Evolutionary conservation across 2,329 filamentous ascomycete genomes (phyloP).

Genomic region (Nemania abortiva): DNA sequence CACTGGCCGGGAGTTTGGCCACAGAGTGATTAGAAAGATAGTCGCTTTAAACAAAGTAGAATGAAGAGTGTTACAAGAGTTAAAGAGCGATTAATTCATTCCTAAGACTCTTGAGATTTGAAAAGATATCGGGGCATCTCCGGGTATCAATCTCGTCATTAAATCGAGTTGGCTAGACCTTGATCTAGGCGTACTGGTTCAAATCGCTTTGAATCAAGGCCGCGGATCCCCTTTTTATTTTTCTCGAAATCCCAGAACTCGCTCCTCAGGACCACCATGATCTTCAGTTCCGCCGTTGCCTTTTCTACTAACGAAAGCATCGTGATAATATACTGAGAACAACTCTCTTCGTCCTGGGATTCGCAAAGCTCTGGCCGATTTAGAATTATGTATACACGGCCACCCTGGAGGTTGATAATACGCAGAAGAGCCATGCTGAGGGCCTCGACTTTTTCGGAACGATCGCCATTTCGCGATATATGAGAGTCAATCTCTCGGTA

Average conservation of each 20-base stretch:
- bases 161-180: not conserved
- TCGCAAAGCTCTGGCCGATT: conserved; percentile 26
- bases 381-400: conserved; percentile 18
- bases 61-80: no score
- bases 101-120: no score
- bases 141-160: no score
- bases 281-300: conserved; percentile 15
- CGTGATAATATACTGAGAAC: conserved; percentile 12
- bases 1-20: no score
- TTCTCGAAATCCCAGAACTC: conserved; percentile 23
- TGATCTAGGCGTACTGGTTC: conserved; percentile 16
- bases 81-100: no score
- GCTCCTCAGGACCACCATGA: conserved; percentile 16
- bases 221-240: not conserved
- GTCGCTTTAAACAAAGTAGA: no score
- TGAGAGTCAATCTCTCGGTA: conserved; percentile 17
- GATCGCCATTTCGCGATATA: not conserved
- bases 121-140: no score
- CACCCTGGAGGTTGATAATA: conserved; percentile 9
- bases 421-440: conserved; percentile 21
- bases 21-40: no score
- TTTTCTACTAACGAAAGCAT: conserved; percentile 24
- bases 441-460: not conserved
- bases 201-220: conserved; percentile 9
- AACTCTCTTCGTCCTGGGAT: conserved; percentile 16